phyloP scores from a whole-genome alignment of 2,329 filamentous ascomycete genomes.

The Metarhizium rileyi region DNA sequence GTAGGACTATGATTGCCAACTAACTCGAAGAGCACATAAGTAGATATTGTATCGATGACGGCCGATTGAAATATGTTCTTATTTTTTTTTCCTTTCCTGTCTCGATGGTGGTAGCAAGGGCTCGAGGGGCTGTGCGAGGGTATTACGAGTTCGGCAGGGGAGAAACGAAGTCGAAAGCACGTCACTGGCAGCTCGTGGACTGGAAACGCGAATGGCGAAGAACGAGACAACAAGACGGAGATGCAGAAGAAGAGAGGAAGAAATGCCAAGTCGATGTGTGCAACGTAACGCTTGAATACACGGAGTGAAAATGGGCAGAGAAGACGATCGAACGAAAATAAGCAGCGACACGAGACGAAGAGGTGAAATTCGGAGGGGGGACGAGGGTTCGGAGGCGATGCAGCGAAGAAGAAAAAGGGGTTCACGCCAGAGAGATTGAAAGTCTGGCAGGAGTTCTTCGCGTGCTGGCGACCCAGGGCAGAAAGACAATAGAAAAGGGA shows the following conservation, averaged over 20 bases:
- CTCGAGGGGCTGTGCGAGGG: slow-evolving; percentile 6
- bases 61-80: neutral
- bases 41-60: neutral
- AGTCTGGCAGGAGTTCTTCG: slow-evolving; percentile 10
- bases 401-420: slow-evolving; percentile 24
- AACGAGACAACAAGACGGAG: slow-evolving; percentile 11
- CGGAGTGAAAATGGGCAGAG: slow-evolving; percentile 4
- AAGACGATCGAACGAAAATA: slow-evolving; percentile 10
- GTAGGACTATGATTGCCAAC: slow-evolving; percentile 16
- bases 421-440: slow-evolving; percentile 11
- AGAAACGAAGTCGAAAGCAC: slow-evolving; percentile 14
- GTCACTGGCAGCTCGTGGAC: slow-evolving; percentile 10
- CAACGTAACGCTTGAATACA: slow-evolving; percentile 16
- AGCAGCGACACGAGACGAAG: slow-evolving; percentile 11
- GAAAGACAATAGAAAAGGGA: slow-evolving; percentile 15
- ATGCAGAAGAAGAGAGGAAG: neutral
- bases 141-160: slow-evolving; percentile 19
- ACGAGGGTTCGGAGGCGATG: slow-evolving; percentile 13
- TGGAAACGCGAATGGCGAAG: slow-evolving; percentile 13
- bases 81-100: neutral
- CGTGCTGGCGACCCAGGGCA: slow-evolving; percentile 14
- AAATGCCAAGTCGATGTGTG: slow-evolving; percentile 15
- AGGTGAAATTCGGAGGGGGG: slow-evolving; percentile 4
- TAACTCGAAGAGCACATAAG: slow-evolving; percentile 24
- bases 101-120: neutral